Percentiles rank a stretch among this genome's conserved stretches.
phyloP scores from a whole-genome alignment of 2,329 filamentous ascomycete species.

The Fusarium odoratissimum region DNA sequence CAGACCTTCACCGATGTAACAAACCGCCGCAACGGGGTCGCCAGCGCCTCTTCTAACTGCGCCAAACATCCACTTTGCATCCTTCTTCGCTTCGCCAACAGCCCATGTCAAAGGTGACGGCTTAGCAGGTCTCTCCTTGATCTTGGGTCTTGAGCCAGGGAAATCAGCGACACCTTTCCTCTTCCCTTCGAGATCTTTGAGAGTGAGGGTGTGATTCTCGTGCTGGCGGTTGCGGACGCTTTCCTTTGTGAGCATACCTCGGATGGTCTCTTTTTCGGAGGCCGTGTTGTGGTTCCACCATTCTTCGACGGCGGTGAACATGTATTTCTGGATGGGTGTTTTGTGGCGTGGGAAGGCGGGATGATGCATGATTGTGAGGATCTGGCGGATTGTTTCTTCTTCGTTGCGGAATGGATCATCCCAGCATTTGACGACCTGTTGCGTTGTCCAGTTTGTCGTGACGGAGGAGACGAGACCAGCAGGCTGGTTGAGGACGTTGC shows the following conservation, averaged over 20 bases:
- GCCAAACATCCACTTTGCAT: conserved; percentile 34
- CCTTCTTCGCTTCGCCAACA: conserved; percentile 28
- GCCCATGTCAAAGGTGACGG: conserved; percentile 43
- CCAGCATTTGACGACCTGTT: conserved; percentile 62
- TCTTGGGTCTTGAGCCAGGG: conserved; percentile 42
- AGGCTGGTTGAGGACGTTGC: conserved; percentile 67
- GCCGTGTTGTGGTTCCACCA: conserved; percentile 71
- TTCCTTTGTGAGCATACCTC: conserved; percentile 43
- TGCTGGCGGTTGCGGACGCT: conserved; percentile 43
- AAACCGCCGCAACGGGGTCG: conserved; percentile 30
- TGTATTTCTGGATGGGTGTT: conserved; percentile 80
- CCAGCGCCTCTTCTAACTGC: conserved; percentile 26
- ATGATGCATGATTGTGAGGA: conserved; percentile 84
- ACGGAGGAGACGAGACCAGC: conserved; percentile 46
- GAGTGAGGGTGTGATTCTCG: conserved; percentile 45
- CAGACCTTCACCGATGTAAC: conserved; percentile 13
- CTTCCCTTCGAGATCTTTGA: conserved; percentile 41
- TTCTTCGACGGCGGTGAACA: conserved; percentile 82
- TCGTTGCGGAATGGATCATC: conserved; percentile 76
- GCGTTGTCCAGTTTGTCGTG: conserved; percentile 46
- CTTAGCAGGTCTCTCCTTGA: conserved; percentile 33
- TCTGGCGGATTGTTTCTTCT: conserved; percentile 80
- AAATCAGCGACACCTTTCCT: conserved; percentile 43
- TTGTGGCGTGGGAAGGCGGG: conserved; percentile 75
- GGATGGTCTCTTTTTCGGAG: conserved; percentile 36